Conservation (phyloP, 73 alveolate species). For the Durusdinium trenchii region DNA sequence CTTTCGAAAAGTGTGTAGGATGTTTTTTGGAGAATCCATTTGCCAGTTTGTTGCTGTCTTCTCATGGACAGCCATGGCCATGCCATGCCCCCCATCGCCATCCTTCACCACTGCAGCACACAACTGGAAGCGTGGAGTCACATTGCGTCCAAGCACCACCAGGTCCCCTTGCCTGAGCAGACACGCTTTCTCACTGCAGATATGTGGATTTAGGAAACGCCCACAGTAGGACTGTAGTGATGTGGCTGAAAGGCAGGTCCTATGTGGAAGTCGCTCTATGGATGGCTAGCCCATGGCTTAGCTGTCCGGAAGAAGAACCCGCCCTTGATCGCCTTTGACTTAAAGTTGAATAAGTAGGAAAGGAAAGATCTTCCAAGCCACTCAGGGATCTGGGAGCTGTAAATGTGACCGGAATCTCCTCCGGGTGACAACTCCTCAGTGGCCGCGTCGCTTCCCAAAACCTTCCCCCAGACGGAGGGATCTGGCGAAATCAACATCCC, state of each 20-base stretch:
- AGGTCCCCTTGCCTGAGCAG: constrained; percentile 72
- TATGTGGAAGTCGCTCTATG: too few relatives aligned
- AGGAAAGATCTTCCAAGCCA: too few relatives aligned
- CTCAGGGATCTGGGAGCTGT: constrained; percentile 69
- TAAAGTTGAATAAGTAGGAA: too few relatives aligned
- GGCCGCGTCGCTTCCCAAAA: too few relatives aligned
- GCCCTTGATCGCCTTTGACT: not conserved
- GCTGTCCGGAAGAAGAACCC: not conserved
- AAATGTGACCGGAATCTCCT: constrained; percentile 47
- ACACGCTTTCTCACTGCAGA: too few relatives aligned
- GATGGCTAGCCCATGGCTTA: too few relatives aligned
- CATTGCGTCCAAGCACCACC: constrained; percentile 82
- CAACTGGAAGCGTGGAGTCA: constrained; percentile 45
- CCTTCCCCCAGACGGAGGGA: too few relatives aligned
- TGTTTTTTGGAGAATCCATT: not conserved
- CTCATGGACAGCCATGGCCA: not conserved
- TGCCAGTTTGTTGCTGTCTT: not conserved
- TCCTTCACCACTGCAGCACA: constrained; percentile 95
- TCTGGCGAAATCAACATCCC: too few relatives aligned
- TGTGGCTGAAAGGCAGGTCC: too few relatives aligned
- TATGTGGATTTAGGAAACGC: too few relatives aligned
- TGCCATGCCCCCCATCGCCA: not conserved
- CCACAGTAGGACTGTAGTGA: too few relatives aligned
- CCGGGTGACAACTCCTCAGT: constrained; percentile 60
- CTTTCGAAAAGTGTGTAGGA: too few relatives aligned